Evolutionary conservation across 2,329 filamentous ascomycete species (phyloP), one percentile per base, ranked within the genome.

Genomic region (Exophiala dermatitidis): DNA sequence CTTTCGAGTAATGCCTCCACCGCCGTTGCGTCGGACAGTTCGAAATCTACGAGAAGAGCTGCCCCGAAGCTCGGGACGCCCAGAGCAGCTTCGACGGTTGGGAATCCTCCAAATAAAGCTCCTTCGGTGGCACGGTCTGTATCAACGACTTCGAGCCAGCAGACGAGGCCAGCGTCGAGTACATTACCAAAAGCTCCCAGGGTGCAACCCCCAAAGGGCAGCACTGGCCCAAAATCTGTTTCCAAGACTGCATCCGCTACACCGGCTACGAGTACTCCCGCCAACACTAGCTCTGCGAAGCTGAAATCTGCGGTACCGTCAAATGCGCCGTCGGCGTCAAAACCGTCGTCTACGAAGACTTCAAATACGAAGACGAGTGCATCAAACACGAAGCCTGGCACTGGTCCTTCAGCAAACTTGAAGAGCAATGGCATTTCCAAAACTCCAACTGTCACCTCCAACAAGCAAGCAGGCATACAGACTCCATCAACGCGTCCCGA

Each of bases 1-100:
- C 32, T 61, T 40, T 58, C 57, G n/a, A 60, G 57, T 31, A 38
- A 60, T 50, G 51, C 52, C 34, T 56, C 54, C n/a, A 60, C 59
- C 5, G 58, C 59, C 5, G 59, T 59, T 19, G 53, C 48, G 2
- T 57, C 54, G 6, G 52, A 36, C 6, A 51, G n/a, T 19, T 59
- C 57, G 8, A 29, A 49, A 1, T 34, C 44, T 4, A 45, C 52
- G 19, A 41, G 28, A 28, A 28, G 38, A 28, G 4, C 38, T 6
- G 38, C 38, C 6, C 38, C 38, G 12, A 41, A 41, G 19, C 38
- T 41, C 3, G 38, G 38, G 19, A 41, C 38, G 46, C 32, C 29
- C 31, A 49, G 45, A 34, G 40, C 38, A 30, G 32, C 46, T 26
- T 52, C 45, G 33, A 42, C 5, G 44, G 29, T 31, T 43, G 51